Base-by-base conservation (phyloP, 352 stramenopile genomes). In the Globisporangium lucens region DNA sequence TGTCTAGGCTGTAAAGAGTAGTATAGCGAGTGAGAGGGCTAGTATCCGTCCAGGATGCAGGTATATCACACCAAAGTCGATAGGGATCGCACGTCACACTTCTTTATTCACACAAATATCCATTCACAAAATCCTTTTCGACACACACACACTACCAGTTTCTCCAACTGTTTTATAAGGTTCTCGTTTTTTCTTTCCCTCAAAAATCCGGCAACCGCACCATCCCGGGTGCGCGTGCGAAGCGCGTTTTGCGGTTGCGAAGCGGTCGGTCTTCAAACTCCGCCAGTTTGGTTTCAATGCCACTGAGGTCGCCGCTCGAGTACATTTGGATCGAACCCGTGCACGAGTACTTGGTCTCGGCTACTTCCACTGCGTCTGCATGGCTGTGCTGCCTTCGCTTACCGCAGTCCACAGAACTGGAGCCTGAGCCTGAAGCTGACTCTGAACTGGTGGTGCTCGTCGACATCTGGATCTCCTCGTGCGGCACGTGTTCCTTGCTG, bases 181-280 rank as follows among this genome's bases (percentile, higher is more conserved):
- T 41, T 41, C 10, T 41, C 36, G 10, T 41, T 41, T 41, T 20
- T 46, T 63, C 24, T 24, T 24, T 24, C 24, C 68, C 75, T 57
- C 71, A 74, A 60, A 76, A 78, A 56, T 76, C 72, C 5, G 77
- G 69, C n/a, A 70, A 36, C 15, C 65, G 57, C 47, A 41, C 12
- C 33, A 61, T 59, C 17, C 58, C 58, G 29, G 57, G 49, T 1
- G 58, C 9, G 17, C 65, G 65, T n/a, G 41, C 9, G 27, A 70
- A 70, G 27, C 65, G 65, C 27, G 51, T 12, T 33, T 51, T 46
- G 9, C 65, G 65, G 20, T 36, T 57, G 4, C 65, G 65, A 38
- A 70, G 58, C 27, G 17, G 33, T 8, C 57, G 57, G 27, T 30
- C 22, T 24, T 66, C 65, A 29, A 70, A 66, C 17, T 13, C 29